Evolutionary conservation across 306 rosid genomes (phyloP).

Genomic region (Rubus idaeus): DNA sequence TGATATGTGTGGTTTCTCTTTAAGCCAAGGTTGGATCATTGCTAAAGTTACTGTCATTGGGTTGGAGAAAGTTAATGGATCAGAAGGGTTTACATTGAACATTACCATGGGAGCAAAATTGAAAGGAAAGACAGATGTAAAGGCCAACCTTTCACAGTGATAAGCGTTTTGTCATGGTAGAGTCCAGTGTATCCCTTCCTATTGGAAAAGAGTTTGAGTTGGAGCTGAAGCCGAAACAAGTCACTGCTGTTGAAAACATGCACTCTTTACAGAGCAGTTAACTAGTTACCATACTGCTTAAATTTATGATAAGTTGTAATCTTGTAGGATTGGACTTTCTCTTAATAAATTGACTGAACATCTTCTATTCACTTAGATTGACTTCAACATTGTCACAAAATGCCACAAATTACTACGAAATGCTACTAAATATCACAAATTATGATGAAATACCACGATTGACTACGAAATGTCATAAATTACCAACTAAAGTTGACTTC

Average conservation of each 20-base stretch:
- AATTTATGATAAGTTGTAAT: neutral
- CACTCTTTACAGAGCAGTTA: neutral
- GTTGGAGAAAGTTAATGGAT: constrained; percentile 36
- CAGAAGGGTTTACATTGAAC: constrained; percentile 23
- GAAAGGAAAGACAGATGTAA: constrained; percentile 24
- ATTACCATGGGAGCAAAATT: constrained; percentile 30
- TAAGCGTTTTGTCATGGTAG: constrained; percentile 38
- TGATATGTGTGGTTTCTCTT: no score
- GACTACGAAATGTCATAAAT: no score
- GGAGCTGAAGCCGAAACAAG: constrained; percentile 19
- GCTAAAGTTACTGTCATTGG: constrained; percentile 62
- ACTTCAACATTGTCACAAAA: no score
- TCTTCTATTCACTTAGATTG: no score
- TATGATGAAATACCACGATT: no score
- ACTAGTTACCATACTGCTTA: no score
- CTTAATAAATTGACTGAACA: neutral
- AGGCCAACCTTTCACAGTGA: constrained; percentile 21
- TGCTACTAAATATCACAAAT: no score
- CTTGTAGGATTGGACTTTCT: neutral
- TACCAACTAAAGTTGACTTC: no score
- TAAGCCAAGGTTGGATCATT: constrained; percentile 56
- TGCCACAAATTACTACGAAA: no score
- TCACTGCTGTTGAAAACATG: neutral
- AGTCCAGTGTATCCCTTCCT: constrained; percentile 49
- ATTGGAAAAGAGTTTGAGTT: constrained; percentile 66